Evolutionary conservation across 495 filamentous ascomycete species (phyloP), one percentile per base, ranked within the genome.

Genomic region (Tuber borchii): DNA sequence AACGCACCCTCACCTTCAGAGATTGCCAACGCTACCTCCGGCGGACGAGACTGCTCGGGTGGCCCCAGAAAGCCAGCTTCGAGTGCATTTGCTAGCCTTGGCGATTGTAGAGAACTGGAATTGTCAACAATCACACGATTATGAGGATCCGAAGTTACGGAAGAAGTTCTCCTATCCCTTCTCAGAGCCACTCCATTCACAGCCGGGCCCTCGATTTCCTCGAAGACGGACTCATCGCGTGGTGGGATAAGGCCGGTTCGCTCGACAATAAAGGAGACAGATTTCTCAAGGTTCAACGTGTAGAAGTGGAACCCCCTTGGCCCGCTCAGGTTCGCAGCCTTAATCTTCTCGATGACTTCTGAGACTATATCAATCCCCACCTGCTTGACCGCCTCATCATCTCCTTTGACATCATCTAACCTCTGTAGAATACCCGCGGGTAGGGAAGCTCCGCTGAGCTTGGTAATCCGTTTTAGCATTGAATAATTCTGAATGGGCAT

Each of bases 401-500:
- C 94, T 65, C 90, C 89, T 83, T 90, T 95, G 39, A 97, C 88
- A 8, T 88, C 88, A 77, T 97, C 93, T 46, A 99, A 85, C 40
- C 91, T 88, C 31, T 86, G 85, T 80, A 93, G 87, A 69, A 97
- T 87, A 14, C 86, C 85, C 16, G 87, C 85, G 1, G 95, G 95
- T 56, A 98, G 87, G 51, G 88, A 90, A 70, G 94, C 93, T 81
- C 97, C 93, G 81, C 93, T 95, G 69, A 99, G 88, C 85, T 98
- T 98, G n/a, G 95, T 96, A 61, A 94, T 97, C 76, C 95, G 85
- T 75, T 92, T 93, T 76, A 99, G 89, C 84, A 97, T 97, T 85
- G 95, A 92, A 85, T 97, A 99, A 84, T 91, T 94, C 86, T 99
- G 95, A 48, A 99, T 92, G 39, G 95, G 95, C 95, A 99, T 97